These are phyloP conservation scores for Russula virescens DNA, from an alignment of 768 basidiomycete species.

Conservation along the genomic window DNA sequence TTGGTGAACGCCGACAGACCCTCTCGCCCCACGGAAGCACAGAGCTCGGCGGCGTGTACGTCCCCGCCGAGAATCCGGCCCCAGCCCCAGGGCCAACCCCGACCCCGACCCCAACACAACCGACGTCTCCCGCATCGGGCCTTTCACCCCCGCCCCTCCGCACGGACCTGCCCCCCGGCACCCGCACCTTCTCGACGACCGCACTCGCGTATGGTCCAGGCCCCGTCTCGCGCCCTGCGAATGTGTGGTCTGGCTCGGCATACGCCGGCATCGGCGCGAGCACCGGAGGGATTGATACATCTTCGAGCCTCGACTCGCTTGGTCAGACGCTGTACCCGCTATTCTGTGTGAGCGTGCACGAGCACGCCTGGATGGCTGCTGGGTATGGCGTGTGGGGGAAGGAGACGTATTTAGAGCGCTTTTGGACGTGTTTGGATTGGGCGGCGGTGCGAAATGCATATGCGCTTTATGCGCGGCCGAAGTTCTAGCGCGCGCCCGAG, in stretches of 20 bases:
- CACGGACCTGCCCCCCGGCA: neutral
- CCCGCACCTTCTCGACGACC: conserved; percentile 15
- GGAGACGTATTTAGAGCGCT: conserved; percentile 75
- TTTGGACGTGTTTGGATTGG: conserved; percentile 86
- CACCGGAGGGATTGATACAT: neutral
- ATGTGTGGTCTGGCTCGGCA: neutral
- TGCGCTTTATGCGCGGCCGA: neutral
- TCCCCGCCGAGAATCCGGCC: neutral
- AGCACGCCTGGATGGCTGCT: conserved; percentile 81
- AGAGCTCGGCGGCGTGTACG: conserved; percentile 12
- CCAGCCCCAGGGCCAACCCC: neutral
- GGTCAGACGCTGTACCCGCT: conserved; percentile 65
- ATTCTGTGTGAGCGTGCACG: conserved; percentile 73
- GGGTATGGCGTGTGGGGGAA: conserved; percentile 90
- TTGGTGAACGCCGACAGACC: conserved; percentile 33
- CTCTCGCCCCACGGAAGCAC: neutral
- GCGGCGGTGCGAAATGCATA: conserved; percentile 41
- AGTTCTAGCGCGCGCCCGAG: neutral
- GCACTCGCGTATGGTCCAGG: neutral
- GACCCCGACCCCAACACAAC: neutral
- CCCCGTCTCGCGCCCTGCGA: neutral
- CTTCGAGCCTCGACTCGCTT: conserved; percentile 24
- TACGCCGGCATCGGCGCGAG: neutral
- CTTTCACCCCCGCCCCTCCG: neutral
- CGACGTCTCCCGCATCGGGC: conserved; percentile 9